Evolutionary conservation across 2,329 filamentous ascomycete genomes (phyloP).

Genomic region (Pseudocercospora vitis): DNA sequence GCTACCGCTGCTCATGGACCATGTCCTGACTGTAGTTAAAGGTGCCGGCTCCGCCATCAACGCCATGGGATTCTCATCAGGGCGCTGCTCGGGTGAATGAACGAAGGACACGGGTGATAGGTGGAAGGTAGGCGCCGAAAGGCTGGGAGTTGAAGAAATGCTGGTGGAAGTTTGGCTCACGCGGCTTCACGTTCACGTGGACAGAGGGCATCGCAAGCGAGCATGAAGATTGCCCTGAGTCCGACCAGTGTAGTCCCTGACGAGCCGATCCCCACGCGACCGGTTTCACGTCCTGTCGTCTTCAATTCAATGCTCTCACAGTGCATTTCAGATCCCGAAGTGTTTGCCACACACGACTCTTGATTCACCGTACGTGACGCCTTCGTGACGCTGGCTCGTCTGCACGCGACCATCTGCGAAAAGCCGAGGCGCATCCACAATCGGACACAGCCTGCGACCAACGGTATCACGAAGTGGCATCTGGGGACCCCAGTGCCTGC

Average conservation of each 20-base stretch:
- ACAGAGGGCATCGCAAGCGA: too few species aligned
- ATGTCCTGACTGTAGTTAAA: slow-evolving; percentile 23
- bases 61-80: too few species aligned
- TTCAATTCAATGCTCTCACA: too few species aligned
- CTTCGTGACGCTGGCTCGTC: background rate
- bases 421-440: background rate
- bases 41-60: slow-evolving; percentile 33
- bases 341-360: background rate
- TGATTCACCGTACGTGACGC: background rate
- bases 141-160: background rate
- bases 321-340: background rate
- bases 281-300: background rate
- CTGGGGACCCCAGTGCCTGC: slow-evolving; percentile 3
- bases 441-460: background rate
- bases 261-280: background rate
- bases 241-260: too few species aligned
- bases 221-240: too few species aligned
- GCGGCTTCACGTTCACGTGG: too few species aligned
- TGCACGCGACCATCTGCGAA: background rate
- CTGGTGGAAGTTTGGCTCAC: too few species aligned
- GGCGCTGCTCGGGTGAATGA: too few species aligned
- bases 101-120: too few species aligned
- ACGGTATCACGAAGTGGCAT: background rate
- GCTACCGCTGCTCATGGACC: background rate
- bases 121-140: too few species aligned